Conservation (phyloP, 2,329 filamentous ascomycete genomes). For the Pestalotiopsis sp. region DNA sequence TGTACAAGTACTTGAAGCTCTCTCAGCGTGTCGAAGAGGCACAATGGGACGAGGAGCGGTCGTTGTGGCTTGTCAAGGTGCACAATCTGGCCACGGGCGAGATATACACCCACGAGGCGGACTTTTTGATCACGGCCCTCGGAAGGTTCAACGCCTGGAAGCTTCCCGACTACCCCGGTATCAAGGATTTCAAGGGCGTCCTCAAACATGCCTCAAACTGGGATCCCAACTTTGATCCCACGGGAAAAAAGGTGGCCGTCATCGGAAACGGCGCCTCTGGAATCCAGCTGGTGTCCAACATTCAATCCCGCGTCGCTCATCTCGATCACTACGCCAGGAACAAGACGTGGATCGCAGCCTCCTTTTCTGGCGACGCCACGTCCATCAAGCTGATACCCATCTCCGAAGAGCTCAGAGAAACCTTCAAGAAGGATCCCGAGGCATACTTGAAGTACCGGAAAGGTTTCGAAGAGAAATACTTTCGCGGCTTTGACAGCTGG, state of each 20-base stretch:
- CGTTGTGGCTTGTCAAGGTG: conserved; percentile 59
- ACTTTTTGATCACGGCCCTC: conserved; percentile 65
- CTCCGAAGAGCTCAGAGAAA: conserved; percentile 52
- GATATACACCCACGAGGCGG: conserved; percentile 48
- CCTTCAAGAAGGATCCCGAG: conserved; percentile 60
- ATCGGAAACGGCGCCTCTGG: conserved; percentile 67
- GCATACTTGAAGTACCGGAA: conserved; percentile 64
- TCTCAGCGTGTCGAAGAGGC: conserved; percentile 57
- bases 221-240: conserved; percentile 52
- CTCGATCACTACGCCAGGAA: conserved; percentile 68
- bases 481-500: conserved; percentile 56
- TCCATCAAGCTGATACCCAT: conserved; percentile 59
- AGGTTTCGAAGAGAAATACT: conserved; percentile 62
- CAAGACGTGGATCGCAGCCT: conserved; percentile 68
- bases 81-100: conserved; percentile 40
- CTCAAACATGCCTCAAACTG: conserved; percentile 65
- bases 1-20: conserved; percentile 61
- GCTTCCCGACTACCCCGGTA: conserved; percentile 62
- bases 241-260: conserved; percentile 55
- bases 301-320: conserved; percentile 49
- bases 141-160: conserved; percentile 69
- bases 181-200: conserved; percentile 54
- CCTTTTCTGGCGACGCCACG: conserved; percentile 59
- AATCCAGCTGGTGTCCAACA: conserved; percentile 57
- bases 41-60: conserved; percentile 54